Percentiles rank a stretch among this genome's conserved stretches.
phyloP scores from a whole-genome alignment of 306 rosid genomes.

The Quercus bicolor region DNA sequence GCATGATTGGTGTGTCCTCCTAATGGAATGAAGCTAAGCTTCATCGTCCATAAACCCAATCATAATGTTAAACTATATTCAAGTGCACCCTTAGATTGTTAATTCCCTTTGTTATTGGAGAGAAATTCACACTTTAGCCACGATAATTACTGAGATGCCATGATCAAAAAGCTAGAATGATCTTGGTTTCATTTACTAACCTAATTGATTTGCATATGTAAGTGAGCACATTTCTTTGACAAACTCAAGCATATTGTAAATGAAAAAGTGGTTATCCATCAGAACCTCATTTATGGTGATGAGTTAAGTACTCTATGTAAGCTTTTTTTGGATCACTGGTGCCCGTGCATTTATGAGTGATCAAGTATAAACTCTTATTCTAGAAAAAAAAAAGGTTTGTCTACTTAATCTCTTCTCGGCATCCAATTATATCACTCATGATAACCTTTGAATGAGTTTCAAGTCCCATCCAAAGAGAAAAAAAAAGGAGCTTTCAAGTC shows the following conservation, averaged over 20 bases:
- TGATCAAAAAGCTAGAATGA: not conserved
- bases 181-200: constrained; percentile 1
- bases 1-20: not conserved
- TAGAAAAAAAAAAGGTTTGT: no score
- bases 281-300: no score
- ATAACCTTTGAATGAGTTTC: no score
- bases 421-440: no score
- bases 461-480: no score
- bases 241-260: not conserved
- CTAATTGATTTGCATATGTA: constrained; percentile 35
- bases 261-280: no score
- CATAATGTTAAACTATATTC: not conserved
- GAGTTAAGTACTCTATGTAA: no score
- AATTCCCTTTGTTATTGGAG: not conserved
- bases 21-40: not conserved
- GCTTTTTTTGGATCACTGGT: no score
- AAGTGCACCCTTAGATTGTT: not conserved
- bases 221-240: constrained; percentile 78
- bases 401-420: no score
- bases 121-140: not conserved
- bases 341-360: no score
- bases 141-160: not conserved
- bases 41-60: not conserved
- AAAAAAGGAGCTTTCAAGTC: no score
- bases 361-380: no score